These are phyloP conservation scores for Cordia subcordata DNA, from an alignment of 257 asterid genomes.

Conservation along the genomic window DNA sequence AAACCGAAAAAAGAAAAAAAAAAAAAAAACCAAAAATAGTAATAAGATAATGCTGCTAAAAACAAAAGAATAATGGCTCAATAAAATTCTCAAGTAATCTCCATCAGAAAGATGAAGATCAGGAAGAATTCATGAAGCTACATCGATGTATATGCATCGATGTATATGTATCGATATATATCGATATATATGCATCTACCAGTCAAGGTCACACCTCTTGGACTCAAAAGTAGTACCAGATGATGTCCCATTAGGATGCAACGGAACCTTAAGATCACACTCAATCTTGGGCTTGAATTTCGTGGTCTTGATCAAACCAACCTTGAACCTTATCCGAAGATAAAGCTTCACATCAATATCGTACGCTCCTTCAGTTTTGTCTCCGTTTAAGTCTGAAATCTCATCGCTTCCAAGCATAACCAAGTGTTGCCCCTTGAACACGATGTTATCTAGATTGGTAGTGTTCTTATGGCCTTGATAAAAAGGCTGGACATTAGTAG, in stretches of 20 bases:
- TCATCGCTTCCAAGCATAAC: constrained; percentile 32
- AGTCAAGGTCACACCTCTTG: constrained; percentile 56
- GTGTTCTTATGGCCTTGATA: constrained; percentile 70
- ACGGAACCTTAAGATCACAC: constrained; percentile 63
- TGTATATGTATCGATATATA: too few species aligned
- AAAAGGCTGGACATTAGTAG: constrained; percentile 30
- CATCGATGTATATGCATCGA: too few species aligned
- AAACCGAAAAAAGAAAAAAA: not conserved
- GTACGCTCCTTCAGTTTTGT: constrained; percentile 29
- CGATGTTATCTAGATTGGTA: constrained; percentile 18
- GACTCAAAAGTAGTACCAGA: constrained; percentile 29
- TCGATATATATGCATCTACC: too few species aligned
- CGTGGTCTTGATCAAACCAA: constrained; percentile 40
- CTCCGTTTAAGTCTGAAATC: constrained; percentile 30
- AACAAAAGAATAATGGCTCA: not conserved
- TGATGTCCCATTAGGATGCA: constrained; percentile 41
- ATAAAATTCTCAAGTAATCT: not conserved
- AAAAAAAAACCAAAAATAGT: too few species aligned
- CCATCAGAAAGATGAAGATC: too few species aligned
- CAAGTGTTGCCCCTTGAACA: constrained; percentile 36
- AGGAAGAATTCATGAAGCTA: too few species aligned
- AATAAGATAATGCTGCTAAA: too few species aligned
- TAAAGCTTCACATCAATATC: constrained; percentile 52
- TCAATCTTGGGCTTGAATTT: constrained; percentile 67
- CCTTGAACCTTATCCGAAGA: constrained; percentile 45